phyloP scores from a whole-genome alignment of 345 rosid genomes.

The Gynandropsis gynandra region DNA sequence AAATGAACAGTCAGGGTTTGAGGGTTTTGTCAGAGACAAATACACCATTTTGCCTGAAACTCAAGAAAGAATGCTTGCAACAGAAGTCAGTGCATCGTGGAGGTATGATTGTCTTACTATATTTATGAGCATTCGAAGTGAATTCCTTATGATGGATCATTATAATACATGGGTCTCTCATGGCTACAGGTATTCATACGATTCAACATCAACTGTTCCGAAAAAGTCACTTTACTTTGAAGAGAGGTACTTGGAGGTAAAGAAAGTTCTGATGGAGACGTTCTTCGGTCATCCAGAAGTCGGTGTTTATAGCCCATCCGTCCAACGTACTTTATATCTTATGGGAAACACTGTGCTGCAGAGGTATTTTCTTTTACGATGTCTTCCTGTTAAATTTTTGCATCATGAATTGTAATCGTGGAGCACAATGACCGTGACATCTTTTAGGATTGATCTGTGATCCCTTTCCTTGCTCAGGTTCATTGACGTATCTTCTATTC shows the following conservation, averaged over 20 bases:
- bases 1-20: conserved; percentile 84
- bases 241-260: conserved; percentile 53
- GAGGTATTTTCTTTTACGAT: conserved; percentile 38
- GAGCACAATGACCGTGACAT: too few species aligned
- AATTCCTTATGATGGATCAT: conserved; percentile 12
- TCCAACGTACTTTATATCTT: conserved; percentile 81
- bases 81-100: conserved; percentile 84
- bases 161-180: conserved; percentile 4
- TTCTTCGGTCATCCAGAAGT: conserved; percentile 78
- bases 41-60: conserved; percentile 90
- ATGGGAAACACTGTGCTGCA: conserved; percentile 71
- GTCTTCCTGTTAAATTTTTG: neutral
- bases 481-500: conserved; percentile 54
- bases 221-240: conserved; percentile 48
- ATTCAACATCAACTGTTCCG: conserved; percentile 56
- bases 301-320: conserved; percentile 93
- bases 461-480: conserved; percentile 39
- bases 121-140: neutral
- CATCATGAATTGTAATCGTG: too few species aligned
- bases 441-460: neutral
- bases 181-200: conserved; percentile 63
- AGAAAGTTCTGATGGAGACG: conserved; percentile 46
- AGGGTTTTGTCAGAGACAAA: conserved; percentile 77
- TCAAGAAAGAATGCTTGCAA: conserved; percentile 80
- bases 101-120: conserved; percentile 37